Evolutionary conservation across 108 stramenopile genomes (phyloP), one percentile per base, ranked within the genome.

Genomic region (Cyclotella cryptica): DNA sequence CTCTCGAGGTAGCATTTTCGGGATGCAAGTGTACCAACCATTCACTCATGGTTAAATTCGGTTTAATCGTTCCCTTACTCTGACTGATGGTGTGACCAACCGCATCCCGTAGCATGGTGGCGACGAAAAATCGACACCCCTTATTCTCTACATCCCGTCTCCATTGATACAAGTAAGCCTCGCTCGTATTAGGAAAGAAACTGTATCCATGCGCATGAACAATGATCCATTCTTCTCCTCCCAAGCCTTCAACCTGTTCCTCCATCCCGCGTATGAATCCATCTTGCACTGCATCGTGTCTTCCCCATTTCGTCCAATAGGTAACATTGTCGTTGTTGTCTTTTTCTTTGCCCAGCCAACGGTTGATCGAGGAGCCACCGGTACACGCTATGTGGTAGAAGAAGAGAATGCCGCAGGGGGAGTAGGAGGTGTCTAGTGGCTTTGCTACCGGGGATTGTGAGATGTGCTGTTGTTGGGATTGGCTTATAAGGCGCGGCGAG

Each of bases 171-270:
- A 84, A 46, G 30, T 74, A 65, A 5, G 68, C 27, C 63, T 84
- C 83, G 14, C 74, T 75, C 24, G 60, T 68, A 57, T 84, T 84
- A 14, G 75, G 76, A 52, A 72, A 77, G 28, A 77, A 68, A 43
- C 72, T 74, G 28, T 60, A 67, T 24, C 83, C 83, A 53, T 84
- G 83, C n/a, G 77, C 83, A 59, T 84, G 83, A 19, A 77, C 83
- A 27, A 84, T 62, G 63, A 65, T 77, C 83, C 83, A 84, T 43
- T 84, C 72, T 28, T 63, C 18, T 0, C 66, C 64, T 1, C 42
- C 42, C 30, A 79, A 66, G 9, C 46, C 44, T 3, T 49, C 19
- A n/a, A 79, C 63, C 18, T 72, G 64, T 0, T 51, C 19, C 17
- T 79, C 55, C 78, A 79, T 79, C 1, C 65, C 71, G 18, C 30